Base-by-base conservation (phyloP, 768 basidiomycete genomes). In the Leccinellum luteum region DNA sequence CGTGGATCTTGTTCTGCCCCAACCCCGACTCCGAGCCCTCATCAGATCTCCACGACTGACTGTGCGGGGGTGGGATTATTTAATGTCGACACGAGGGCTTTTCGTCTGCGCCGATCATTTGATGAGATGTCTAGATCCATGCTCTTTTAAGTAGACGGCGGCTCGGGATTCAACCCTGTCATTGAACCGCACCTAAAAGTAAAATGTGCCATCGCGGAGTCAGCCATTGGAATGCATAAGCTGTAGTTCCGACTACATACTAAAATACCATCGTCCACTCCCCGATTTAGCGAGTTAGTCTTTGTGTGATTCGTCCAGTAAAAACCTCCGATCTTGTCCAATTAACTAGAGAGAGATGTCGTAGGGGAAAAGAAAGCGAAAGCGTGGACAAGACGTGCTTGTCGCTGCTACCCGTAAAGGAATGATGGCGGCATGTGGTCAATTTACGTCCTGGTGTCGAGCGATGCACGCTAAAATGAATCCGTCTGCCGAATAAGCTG, bases 381-480 rank as follows among this genome's bases (percentile, higher is more conserved):
- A 21, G 58, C 52, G 52, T 62, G 57, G 48, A 25, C 50, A 66
- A 64, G 63, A 58, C 65, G 51, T 56, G 64, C 51, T n/a, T 48
- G 49, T 52, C 60, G 47, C 28, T 49, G 35, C 52, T 57, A 41
- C 49, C 41, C 30, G 47, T 52, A 48, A 51, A 55, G 55, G 52
- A 66, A 59, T 70, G 61, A 68, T 65, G n/a, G 65, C 56, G 45
- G 55, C 61, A 45, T 59, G 67, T 38, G 35, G n/a, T 55, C 54
- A 54, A 32, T 65, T 70, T 70, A 70, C 69, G 69, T 71, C 59
- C 51, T 28, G 38, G 34, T 51, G 52, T 54, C 55, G 54, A 49
- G 58, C 23, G 44, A 50, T 51, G 41, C 32, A 34, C 17, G 43
- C 52, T 27, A 56, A 58, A 61, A 56, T 53, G 54, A 59, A 60